Percentiles rank a stretch among this genome's conserved stretches.
These are phyloP conservation scores for Claviceps citrina DNA, from an alignment of 2,329 filamentous ascomycete genomes.

Conservation along the genomic window DNA sequence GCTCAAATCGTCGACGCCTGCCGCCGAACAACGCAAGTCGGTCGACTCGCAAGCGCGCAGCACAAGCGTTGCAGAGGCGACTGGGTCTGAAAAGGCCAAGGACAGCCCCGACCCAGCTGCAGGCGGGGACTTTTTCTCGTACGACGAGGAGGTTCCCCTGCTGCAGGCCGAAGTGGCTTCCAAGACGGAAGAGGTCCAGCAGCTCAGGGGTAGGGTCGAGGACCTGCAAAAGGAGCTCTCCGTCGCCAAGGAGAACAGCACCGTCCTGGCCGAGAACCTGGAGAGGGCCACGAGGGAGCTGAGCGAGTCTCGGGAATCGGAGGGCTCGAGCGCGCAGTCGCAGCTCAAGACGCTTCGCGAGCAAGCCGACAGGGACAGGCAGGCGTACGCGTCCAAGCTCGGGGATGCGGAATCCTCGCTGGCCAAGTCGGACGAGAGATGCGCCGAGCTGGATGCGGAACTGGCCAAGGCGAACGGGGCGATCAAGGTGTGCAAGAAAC, in stretches of 20 bases:
- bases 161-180: slow-evolving; percentile 60
- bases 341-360: slow-evolving; percentile 30
- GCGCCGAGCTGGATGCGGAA: slow-evolving; percentile 25
- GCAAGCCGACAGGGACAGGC: slow-evolving; percentile 20
- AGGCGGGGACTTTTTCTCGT: slow-evolving; percentile 75
- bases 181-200: slow-evolving; percentile 54
- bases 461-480: slow-evolving; percentile 24
- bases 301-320: slow-evolving; percentile 27
- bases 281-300: slow-evolving; percentile 54
- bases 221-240: slow-evolving; percentile 55
- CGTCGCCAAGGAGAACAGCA: slow-evolving; percentile 53
- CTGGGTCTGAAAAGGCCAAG: no score
- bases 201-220: slow-evolving; percentile 53
- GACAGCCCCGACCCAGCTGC: slow-evolving; percentile 12
- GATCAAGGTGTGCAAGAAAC: slow-evolving; percentile 26
- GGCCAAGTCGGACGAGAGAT: slow-evolving; percentile 19
- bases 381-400: slow-evolving; percentile 16
- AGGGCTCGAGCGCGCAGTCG: slow-evolving; percentile 23
- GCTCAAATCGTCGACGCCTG: slow-evolving; percentile 21
- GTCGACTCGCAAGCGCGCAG: slow-evolving; percentile 6
- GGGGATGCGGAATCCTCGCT: slow-evolving; percentile 23
- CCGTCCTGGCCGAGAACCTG: slow-evolving; percentile 49
- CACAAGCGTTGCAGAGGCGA: not conserved
- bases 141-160: slow-evolving; percentile 71
- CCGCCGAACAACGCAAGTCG: slow-evolving; percentile 17